These are phyloP conservation scores for Syzygium syzygioides DNA, from an alignment of 441 rosid species.

Conservation along the genomic window DNA sequence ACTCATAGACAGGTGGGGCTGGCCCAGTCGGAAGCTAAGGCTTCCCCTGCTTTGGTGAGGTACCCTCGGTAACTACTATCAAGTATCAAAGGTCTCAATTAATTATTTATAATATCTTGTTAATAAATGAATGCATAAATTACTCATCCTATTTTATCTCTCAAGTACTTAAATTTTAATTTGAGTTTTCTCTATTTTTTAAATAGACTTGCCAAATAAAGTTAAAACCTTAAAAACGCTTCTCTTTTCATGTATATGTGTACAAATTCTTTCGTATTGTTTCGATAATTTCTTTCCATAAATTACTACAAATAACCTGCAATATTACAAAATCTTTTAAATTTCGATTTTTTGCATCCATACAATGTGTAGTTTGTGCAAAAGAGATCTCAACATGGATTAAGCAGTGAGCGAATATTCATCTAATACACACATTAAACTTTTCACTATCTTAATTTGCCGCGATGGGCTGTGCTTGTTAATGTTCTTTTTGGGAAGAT, in stretches of 20 bases:
- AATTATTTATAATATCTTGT: not conserved
- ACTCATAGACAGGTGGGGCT: too few relatives aligned
- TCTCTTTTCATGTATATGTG: too few relatives aligned
- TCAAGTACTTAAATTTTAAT: not conserved
- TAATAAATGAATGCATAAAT: not conserved
- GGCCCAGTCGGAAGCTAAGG: too few relatives aligned
- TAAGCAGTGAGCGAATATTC: not conserved
- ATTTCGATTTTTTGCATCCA: not conserved
- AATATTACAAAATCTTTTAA: not conserved
- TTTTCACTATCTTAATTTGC: too few relatives aligned
- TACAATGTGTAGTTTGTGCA: not conserved
- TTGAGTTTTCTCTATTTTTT: not conserved
- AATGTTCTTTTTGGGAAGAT: not conserved
- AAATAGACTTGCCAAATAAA: too few relatives aligned
- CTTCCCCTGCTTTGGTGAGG: too few relatives aligned
- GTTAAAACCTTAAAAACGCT: too few relatives aligned
- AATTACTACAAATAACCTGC: not conserved
- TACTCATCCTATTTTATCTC: not conserved
- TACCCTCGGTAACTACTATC: too few relatives aligned
- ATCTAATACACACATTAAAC: not conserved
- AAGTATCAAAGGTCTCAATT: too few relatives aligned
- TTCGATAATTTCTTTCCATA: not conserved
- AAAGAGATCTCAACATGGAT: not conserved
- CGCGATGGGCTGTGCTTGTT: too few relatives aligned
- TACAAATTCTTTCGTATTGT: not conserved